phyloP scores from a whole-genome alignment of 2,329 filamentous ascomycete species.

The Exophiala bonariae region DNA sequence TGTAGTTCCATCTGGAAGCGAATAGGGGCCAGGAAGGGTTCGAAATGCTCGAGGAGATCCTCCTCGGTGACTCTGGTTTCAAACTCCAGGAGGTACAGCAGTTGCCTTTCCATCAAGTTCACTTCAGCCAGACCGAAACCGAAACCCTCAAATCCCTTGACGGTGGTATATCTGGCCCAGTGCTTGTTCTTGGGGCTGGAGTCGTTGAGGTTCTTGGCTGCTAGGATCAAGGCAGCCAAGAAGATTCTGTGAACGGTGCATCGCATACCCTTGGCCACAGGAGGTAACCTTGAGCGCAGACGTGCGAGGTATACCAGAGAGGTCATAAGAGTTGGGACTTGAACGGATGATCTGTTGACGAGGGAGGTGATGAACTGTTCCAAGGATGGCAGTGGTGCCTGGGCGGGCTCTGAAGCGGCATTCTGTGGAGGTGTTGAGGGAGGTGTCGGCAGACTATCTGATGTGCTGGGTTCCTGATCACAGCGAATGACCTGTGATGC shows the following conservation, averaged over 20 bases:
- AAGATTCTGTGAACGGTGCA: constrained; percentile 99
- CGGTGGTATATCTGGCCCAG: constrained; percentile 90
- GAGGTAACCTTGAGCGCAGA: constrained; percentile 80
- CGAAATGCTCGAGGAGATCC: constrained; percentile 83
- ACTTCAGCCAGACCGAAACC: constrained; percentile 94
- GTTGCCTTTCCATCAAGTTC: constrained; percentile 99
- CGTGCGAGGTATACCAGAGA: constrained; percentile 90
- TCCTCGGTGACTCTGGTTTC: constrained; percentile 82
- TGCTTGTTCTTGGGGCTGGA: constrained; percentile 99
- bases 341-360: constrained; percentile 89
- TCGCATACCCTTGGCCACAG: constrained; percentile 91
- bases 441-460: constrained; percentile 57
- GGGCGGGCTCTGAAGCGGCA: constrained; percentile 31
- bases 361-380: constrained; percentile 91
- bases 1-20: constrained; percentile 59
- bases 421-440: constrained; percentile 59
- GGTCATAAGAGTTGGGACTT: constrained; percentile 96
- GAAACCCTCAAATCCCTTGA: constrained; percentile 72
- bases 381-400: constrained; percentile 68
- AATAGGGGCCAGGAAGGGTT: constrained; percentile 85
- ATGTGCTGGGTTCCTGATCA: constrained; percentile 41
- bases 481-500: constrained; percentile 51
- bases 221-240: constrained; percentile 60
- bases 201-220: constrained; percentile 98
- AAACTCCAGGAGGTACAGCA: constrained; percentile 93